Base-by-base conservation (phyloP, 768 basidiomycete genomes). In the Coprinopsis cinerea region DNA sequence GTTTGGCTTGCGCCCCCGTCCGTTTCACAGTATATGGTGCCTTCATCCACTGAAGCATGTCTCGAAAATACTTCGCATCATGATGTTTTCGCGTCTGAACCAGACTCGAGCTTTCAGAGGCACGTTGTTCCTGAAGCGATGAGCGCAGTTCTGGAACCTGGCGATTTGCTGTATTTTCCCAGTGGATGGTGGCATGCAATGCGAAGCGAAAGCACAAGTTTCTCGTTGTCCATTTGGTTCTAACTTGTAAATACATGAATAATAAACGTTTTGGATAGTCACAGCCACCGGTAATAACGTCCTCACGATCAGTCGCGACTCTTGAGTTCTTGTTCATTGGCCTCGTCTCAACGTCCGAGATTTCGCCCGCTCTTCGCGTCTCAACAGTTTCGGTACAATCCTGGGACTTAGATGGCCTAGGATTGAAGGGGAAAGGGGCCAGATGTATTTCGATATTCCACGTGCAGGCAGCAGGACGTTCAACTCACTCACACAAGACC, bases 151-250 rank as follows among this genome's bases (percentile, higher is more conserved):
- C 71, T 98, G 1, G 68, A 74, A 47, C 83, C 92, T 1, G 95
- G 94, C 0, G 95, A 98, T 65, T 49, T 94, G 37, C 69, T 98
- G 39, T 87, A 88, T 61, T 84, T 97, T 56, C 95, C 95, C 17
- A 86, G 88, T 3, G 83, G 88, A 24, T 95, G 92, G 92, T 95
- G 92, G 92, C 92, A 95, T 64, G 86, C 85, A 15, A 88, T 92
- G 87, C 79, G 83, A 55, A 85, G 82, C 64, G 88, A 90, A 67
- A 77, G 78, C 20, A 80, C 74, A 32, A 92, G 90, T 67, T 85
- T 90, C 62, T 93, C 91, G 36, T 76, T 93, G 40, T 94, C 92
- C 26, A 85, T 92, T 77, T 93, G 91, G 90, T 94, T 91, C 64
- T 94, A 57, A 48, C 2, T 22, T 23, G 36, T 23, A 39, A 5